Percentiles rank a stretch among this genome's conserved stretches.
phyloP scores from a whole-genome alignment of 2,329 filamentous ascomycete species.

The Thermothelomyces thermophilus region DNA sequence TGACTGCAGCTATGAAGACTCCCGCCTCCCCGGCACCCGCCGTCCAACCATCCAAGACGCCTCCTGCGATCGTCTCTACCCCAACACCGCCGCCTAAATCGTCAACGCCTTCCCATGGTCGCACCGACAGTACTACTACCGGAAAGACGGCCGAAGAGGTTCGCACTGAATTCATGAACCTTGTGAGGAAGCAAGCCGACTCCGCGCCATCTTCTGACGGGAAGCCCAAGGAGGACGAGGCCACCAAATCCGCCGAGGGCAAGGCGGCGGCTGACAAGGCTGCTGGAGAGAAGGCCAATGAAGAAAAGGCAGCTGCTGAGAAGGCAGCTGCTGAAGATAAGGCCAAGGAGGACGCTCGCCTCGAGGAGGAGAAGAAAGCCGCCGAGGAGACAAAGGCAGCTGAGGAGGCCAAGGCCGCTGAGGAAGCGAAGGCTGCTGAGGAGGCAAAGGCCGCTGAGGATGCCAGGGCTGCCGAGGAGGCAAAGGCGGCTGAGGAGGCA shows the following conservation, averaged over 20 bases:
- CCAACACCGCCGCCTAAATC: conserved; percentile 75
- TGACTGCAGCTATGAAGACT: conserved; percentile 52
- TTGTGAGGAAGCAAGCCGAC: conserved; percentile 57
- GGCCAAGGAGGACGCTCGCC: conserved; percentile 27
- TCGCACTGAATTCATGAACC: conserved; percentile 73
- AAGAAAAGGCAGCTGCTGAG: conserved; percentile 23
- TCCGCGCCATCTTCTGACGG: conserved; percentile 22
- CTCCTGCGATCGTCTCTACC: conserved; percentile 65
- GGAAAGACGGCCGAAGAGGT: conserved; percentile 75
- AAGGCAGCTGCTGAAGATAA: conserved; percentile 29
- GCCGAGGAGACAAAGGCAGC: conserved; percentile 23
- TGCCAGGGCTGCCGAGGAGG: conserved; percentile 28
- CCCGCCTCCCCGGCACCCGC: conserved; percentile 51
- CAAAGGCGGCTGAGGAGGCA: conserved; percentile 21
- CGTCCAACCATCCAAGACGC: conserved; percentile 54
- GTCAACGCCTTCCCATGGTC: conserved; percentile 59
- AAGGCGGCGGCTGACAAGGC: conserved; percentile 31
- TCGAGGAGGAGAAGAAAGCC: conserved; percentile 21
- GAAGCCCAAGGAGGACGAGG: conserved; percentile 17
- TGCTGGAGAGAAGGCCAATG: conserved; percentile 25
- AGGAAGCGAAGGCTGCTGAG: conserved; percentile 28
- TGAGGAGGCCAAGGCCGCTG: conserved; percentile 29
- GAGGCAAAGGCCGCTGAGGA: conserved; percentile 28
- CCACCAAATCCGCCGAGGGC: conserved; percentile 22
- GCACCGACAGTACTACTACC: conserved; percentile 61